Base-by-base conservation (phyloP, 495 filamentous ascomycete species). In the Platismatia glauca region DNA sequence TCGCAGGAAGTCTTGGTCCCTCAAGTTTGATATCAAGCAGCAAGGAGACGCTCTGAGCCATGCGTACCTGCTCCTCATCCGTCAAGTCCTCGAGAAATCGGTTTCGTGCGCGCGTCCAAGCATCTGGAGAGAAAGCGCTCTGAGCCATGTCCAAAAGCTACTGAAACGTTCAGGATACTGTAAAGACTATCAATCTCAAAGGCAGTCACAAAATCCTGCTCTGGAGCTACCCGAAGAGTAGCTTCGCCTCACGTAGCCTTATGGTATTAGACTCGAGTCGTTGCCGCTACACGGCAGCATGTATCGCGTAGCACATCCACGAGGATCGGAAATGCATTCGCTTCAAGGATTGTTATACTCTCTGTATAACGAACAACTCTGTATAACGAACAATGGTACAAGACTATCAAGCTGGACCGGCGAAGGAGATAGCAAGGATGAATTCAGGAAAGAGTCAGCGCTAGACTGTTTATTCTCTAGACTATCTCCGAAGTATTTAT, bases 61-160 rank as follows among this genome's bases (percentile, higher is more conserved):
- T 27, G 12, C 46, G 18, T 31, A 52, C 48, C 48, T 55, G 66
- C 35, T 76, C 71, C 11, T 69, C 65, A 3, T 63, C 55, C 15
- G 52, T 66, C 15, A 75, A 70, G 12, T 68, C 68, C 22, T 72
- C 69, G 2, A 71, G n/a, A 39, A 72, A 76, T 31, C 69, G 71
- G 18, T 68, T 53, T n/a, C 67, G 46, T 2, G 73, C 73, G 4
- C 64, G 44, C 7, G 43, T 59, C 73, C 73, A 76, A 0, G 74
- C 61, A 55, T 60, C 12, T n/a, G 59, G 2, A 52, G 24, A 31
- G 48, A 52, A 52, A 27, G 33, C 27, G 27, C 33, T 52, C 27
- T 52, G 48, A 27, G 27, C 48, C 48, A 33, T 52, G 0, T n/a
- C 20, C 7, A 20, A 22, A 20, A n/a, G 7, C 4, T 44, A 22